Evolutionary conservation across 2,329 filamentous ascomycete species (phyloP).

Genomic region (Ascochyta pisi): DNA sequence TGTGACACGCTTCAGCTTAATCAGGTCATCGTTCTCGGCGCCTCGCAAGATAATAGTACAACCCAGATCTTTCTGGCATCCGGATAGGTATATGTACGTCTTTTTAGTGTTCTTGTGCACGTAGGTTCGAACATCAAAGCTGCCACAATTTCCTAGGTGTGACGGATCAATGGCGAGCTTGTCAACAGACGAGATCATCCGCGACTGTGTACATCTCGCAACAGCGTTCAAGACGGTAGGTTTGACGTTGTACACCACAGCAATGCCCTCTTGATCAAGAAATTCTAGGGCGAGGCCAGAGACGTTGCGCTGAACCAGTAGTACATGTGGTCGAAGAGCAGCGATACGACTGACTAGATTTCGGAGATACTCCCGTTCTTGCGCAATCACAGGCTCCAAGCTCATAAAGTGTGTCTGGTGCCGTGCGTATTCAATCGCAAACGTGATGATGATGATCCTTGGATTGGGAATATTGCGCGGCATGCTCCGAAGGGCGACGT

Average conservation of each 20-base stretch:
- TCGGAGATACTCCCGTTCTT: slow-evolving; percentile 91
- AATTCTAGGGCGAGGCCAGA: slow-evolving; percentile 90
- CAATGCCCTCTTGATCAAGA: slow-evolving; percentile 85
- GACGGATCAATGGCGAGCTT: slow-evolving; percentile 81
- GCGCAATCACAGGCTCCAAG: slow-evolving; percentile 91
- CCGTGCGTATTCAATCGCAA: slow-evolving; percentile 93
- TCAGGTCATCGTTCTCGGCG: slow-evolving; percentile 72
- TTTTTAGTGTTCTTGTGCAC: slow-evolving; percentile 85
- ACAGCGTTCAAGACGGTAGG: slow-evolving; percentile 94
- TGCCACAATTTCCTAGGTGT: slow-evolving; percentile 79
- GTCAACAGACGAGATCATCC: slow-evolving; percentile 92
- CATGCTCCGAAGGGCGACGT: slow-evolving; percentile 96
- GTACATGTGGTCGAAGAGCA: slow-evolving; percentile 80
- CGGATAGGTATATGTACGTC: slow-evolving; percentile 94
- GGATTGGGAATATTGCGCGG: slow-evolving; percentile 82
- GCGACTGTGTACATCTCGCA: slow-evolving; percentile 87
- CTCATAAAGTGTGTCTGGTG: slow-evolving; percentile 98
- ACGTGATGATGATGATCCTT: slow-evolving; percentile 89
- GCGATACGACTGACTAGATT: slow-evolving; percentile 93
- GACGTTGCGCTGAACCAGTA: slow-evolving; percentile 92
- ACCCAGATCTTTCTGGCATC: slow-evolving; percentile 85
- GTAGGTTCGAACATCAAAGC: slow-evolving; percentile 95
- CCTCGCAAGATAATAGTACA: slow-evolving; percentile 94
- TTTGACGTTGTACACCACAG: slow-evolving; percentile 96
- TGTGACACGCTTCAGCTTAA: slow-evolving; percentile 87